Percentiles rank a stretch among this genome's conserved stretches.
phyloP scores from a whole-genome alignment of 2,329 filamentous ascomycete genomes.

The Bipolaris zeicola region DNA sequence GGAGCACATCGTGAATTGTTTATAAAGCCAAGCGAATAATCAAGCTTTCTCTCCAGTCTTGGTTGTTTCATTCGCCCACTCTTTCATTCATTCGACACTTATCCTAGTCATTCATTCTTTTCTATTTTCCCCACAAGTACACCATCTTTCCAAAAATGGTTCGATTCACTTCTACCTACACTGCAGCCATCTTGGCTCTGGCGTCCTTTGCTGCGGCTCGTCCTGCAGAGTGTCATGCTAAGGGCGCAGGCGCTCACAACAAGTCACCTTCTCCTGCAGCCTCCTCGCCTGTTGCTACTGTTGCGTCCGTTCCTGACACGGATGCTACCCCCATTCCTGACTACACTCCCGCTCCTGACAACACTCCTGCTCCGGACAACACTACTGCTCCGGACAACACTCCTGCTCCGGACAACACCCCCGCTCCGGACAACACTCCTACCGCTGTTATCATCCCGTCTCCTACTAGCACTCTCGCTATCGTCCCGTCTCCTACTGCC shows the following conservation, averaged over 20 bases:
- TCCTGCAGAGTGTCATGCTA: not conserved
- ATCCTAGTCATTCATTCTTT: not conserved
- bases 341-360: not conserved
- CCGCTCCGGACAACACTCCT: not conserved
- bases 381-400: not conserved
- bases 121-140: not conserved
- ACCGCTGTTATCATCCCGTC: not conserved
- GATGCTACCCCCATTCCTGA: too few species aligned
- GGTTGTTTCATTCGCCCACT: not conserved
- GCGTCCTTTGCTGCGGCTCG: not conserved
- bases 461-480: not conserved
- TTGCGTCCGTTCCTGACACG: not conserved
- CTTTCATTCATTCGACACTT: not conserved
- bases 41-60: constrained; percentile 1
- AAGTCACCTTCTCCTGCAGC: not conserved
- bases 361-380: not conserved
- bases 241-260: not conserved
- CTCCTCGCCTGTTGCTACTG: not conserved
- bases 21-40: constrained; percentile 1
- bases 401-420: not conserved
- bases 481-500: not conserved
- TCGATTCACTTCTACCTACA: not conserved
- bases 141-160: not conserved
- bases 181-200: not conserved
- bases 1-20: not conserved